A percentile compares a stretch with the other conserved stretches of the same genome.
Evolutionary conservation across 1,139 yeast species (phyloP).

Genomic region (Candida neerlandica): DNA sequence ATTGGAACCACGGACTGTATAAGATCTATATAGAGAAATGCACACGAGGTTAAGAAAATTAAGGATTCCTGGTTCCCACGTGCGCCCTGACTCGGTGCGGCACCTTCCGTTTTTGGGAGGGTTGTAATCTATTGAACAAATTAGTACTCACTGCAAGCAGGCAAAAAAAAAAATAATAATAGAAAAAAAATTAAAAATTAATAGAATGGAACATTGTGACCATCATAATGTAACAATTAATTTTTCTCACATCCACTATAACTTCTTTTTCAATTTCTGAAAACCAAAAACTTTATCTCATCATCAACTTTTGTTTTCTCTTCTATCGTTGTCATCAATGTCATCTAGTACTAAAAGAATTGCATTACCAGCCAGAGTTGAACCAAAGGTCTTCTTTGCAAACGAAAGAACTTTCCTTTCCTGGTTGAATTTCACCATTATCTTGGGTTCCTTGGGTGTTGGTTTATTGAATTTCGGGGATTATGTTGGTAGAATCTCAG

Average conservation of each 20-base stretch:
- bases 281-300: background rate
- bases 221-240: background rate
- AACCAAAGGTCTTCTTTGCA: slow-evolving; percentile 98
- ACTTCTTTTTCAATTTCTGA: background rate
- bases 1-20: slow-evolving; percentile 51
- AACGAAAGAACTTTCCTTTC: slow-evolving; percentile 97
- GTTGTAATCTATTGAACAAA: too few species aligned
- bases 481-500: slow-evolving; percentile 86
- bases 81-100: background rate
- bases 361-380: slow-evolving; percentile 96
- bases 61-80: background rate
- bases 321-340: slow-evolving; percentile 16
- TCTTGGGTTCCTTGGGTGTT: slow-evolving; percentile 93
- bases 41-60: background rate
- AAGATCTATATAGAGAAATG: background rate
- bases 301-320: background rate
- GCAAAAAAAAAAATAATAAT: background rate
- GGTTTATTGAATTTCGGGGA: slow-evolving; percentile 97
- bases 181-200: background rate
- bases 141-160: too few species aligned
- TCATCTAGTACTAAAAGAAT: slow-evolving; percentile 66
- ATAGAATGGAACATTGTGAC: background rate
- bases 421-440: slow-evolving; percentile 97
- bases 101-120: background rate
- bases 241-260: background rate